phyloP scores from a whole-genome alignment of 768 basidiomycete genomes.

The Jaapia argillacea region DNA sequence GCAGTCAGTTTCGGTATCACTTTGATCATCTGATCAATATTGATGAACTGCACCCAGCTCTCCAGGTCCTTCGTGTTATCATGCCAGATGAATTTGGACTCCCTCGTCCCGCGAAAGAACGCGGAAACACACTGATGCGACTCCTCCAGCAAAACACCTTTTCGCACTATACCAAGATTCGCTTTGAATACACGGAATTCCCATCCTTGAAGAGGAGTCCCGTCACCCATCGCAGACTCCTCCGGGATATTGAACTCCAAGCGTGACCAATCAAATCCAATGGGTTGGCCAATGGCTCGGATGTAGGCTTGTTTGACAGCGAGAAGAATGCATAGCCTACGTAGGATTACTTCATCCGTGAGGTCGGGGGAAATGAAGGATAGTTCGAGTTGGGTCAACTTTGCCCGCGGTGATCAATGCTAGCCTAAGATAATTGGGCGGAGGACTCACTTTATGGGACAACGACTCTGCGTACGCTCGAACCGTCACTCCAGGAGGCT shows the following conservation, averaged over 20 bases:
- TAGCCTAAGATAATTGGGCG: background rate
- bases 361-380: constrained; percentile 39
- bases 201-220: constrained; percentile 66
- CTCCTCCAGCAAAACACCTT: constrained; percentile 48
- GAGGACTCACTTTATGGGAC: constrained; percentile 56
- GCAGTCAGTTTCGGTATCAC: constrained; percentile 69
- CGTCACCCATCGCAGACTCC: constrained; percentile 54
- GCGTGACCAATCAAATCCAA: constrained; percentile 73
- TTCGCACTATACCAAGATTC: constrained; percentile 56
- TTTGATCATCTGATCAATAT: constrained; percentile 72
- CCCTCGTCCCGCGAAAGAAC: constrained; percentile 59
- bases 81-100: constrained; percentile 66
- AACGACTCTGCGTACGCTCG: constrained; percentile 61
- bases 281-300: constrained; percentile 72
- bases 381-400: constrained; percentile 44
- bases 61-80: constrained; percentile 57
- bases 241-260: constrained; percentile 73
- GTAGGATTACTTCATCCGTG: constrained; percentile 55
- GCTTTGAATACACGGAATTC: constrained; percentile 78
- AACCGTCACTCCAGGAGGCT: constrained; percentile 49
- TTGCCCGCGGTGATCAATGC: constrained; percentile 10
- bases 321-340: constrained; percentile 68
- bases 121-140: constrained; percentile 70
- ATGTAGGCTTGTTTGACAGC: constrained; percentile 77
- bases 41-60: constrained; percentile 79